Evolutionary conservation across 352 stramenopile genomes (phyloP), one percentile per base, ranked within the genome.

Genomic region (Phytopythium cucurbitacearum): DNA sequence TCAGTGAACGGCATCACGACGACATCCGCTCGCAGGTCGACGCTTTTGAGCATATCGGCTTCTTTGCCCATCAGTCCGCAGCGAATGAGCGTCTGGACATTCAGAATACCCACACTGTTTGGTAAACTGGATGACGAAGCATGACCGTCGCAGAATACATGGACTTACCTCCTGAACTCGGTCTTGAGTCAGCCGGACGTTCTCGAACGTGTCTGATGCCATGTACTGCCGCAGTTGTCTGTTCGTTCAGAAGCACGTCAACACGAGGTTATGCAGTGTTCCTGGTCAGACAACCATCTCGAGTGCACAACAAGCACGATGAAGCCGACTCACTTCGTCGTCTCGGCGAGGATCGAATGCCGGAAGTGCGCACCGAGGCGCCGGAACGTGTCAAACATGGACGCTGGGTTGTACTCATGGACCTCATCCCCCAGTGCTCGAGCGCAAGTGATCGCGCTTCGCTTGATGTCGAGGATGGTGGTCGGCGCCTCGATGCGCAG

Each of bases 391-490:
- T 89, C 78, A 42, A 85, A 82, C 2, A 91, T 56, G 3, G 79
- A 60, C 6, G 67, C 60, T 10, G 78, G 77, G 43, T 89, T 88
- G 56, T 86, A 90, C 49, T 87, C 77, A 59, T 89, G 79, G 5
- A 90, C 69, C 59, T 92, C 79, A 48, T 92, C 79, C 33, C 73
- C 69, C 3, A 92, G 57, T 38, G 77, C 80, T 15, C 77, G 71
- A 0, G 73, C 75, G 33, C 79, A 88, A 46, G 66, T 60, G 28
- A 89, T 76, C 0, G 80, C 77, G 45, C 60, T 78, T 11, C 64
- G 62, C 21, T 92, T 92, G 60, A 92, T 87, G 12, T 82, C 61
- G 13, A 92, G 67, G 56, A 90, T 87, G 1, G 71, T 85, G 16
- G 67, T 52, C 0, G 76, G 76, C 3, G 59, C 48, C 34, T 76